Evolutionary conservation across 176 grass and related monocot genomes (phyloP).

Genomic region (Coix lacrymajobi): DNA sequence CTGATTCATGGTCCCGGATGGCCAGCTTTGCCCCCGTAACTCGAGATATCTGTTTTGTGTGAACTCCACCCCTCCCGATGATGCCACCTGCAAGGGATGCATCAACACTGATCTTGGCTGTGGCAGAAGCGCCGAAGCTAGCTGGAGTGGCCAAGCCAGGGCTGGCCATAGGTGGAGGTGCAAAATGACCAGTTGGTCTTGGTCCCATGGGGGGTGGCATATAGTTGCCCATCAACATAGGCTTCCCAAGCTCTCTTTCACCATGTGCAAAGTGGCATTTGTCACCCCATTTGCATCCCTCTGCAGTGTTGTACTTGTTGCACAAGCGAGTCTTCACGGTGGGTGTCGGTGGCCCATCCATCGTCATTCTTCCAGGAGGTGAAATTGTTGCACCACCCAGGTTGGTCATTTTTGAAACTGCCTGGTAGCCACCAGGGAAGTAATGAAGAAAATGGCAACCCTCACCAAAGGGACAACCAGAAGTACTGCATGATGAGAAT

Average conservation of each 20-base stretch:
- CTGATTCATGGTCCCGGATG: conserved; percentile 71
- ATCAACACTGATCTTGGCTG: conserved; percentile 79
- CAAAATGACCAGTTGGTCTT: conserved; percentile 23
- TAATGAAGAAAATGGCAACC: conserved; percentile 81
- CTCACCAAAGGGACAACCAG: conserved; percentile 81
- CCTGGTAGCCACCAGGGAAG: conserved; percentile 62
- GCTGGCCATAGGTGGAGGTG: conserved; percentile 20
- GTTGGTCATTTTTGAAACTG: conserved; percentile 70
- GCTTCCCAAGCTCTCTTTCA: conserved; percentile 71
- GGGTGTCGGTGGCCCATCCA: conserved; percentile 28
- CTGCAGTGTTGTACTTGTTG: conserved; percentile 77
- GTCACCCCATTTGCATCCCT: conserved; percentile 81
- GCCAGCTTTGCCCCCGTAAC: conserved; percentile 59
- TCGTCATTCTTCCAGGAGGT: conserved; percentile 37
- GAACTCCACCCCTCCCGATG: conserved; percentile 69
- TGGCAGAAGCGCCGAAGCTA: conserved; percentile 71
- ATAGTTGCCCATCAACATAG: conserved; percentile 28
- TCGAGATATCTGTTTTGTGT: conserved; percentile 80
- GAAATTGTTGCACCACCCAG: conserved; percentile 30
- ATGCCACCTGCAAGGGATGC: conserved; percentile 66
- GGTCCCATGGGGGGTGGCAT: conserved; percentile 32
- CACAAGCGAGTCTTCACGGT: conserved; percentile 62
- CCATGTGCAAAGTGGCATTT: conserved; percentile 84
- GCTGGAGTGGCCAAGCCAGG: conserved; percentile 37
- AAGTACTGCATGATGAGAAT: conserved; percentile 50